phyloP scores from a whole-genome alignment of 1,284 basidiomycete genomes.

The Xerocomus amazonicus region DNA sequence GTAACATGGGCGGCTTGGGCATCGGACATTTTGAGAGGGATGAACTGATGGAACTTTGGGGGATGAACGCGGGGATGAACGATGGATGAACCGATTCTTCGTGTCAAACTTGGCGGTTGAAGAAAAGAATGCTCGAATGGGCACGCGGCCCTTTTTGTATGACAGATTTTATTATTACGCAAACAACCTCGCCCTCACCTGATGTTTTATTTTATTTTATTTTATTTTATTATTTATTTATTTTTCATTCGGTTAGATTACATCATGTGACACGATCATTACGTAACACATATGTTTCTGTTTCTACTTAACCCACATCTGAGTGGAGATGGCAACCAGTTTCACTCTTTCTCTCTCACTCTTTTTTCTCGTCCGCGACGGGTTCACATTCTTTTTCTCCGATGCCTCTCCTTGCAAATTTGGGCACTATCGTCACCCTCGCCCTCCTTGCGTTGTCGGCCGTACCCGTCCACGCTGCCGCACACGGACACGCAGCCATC shows the following conservation, averaged over 20 bases:
- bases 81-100: constrained; percentile 72
- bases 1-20: constrained; percentile 76
- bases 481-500: constrained; percentile 41
- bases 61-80: constrained; percentile 38
- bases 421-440: constrained; percentile 56
- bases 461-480: constrained; percentile 38
- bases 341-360: background rate
- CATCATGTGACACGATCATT: constrained; percentile 16
- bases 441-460: constrained; percentile 54
- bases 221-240: background rate
- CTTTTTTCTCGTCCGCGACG: constrained; percentile 12
- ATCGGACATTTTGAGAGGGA: constrained; percentile 70
- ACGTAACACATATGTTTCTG: constrained; percentile 14
- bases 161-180: constrained; percentile 18
- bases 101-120: constrained; percentile 77
- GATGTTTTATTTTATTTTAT: constrained; percentile 10
- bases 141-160: constrained; percentile 28
- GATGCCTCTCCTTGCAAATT: constrained; percentile 34
- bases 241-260: background rate
- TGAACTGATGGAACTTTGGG: constrained; percentile 48
- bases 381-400: constrained; percentile 20
- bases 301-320: too few relatives aligned
- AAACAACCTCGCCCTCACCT: constrained; percentile 21
- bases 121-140: constrained; percentile 41
- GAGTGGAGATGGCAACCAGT: too few relatives aligned